A percentile compares a stretch with the other conserved stretches of the same genome.
These are phyloP conservation scores for Rubia tinctorum DNA, from an alignment of 305 asterid genomes.

Conservation along the genomic window DNA sequence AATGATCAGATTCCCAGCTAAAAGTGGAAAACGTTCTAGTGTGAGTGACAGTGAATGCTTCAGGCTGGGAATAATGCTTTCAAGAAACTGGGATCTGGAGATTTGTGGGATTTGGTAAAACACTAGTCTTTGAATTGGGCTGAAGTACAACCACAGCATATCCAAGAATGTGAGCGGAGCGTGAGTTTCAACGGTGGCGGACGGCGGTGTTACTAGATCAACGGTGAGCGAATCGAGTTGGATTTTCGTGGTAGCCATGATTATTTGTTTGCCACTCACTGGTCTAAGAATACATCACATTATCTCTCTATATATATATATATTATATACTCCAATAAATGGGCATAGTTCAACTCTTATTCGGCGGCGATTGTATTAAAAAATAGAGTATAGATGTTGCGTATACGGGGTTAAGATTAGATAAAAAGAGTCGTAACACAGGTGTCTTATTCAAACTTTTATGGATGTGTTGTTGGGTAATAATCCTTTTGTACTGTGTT, in stretches of 20 bases:
- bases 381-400: no score
- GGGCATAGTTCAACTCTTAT: no score
- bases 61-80: neutral
- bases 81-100: constrained; percentile 6
- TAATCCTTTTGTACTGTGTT: no score
- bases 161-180: neutral
- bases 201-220: neutral
- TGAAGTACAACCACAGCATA: constrained; percentile 2
- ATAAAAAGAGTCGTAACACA: no score
- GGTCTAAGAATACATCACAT: neutral
- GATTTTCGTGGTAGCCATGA: neutral
- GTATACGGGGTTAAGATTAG: no score
- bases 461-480: no score
- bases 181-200: neutral
- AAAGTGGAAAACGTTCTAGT: neutral
- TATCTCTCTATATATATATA: no score
- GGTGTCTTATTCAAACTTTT: no score
- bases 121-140: constrained; percentile 3
- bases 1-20: constrained; percentile 7
- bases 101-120: constrained; percentile 1
- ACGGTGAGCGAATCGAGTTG: neutral
- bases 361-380: no score
- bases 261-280: neutral
- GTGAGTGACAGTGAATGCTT: neutral
- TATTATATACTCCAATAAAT: neutral